Base-by-base conservation (phyloP, 129 eudicot genomes). In the Erigeron canadensis region DNA sequence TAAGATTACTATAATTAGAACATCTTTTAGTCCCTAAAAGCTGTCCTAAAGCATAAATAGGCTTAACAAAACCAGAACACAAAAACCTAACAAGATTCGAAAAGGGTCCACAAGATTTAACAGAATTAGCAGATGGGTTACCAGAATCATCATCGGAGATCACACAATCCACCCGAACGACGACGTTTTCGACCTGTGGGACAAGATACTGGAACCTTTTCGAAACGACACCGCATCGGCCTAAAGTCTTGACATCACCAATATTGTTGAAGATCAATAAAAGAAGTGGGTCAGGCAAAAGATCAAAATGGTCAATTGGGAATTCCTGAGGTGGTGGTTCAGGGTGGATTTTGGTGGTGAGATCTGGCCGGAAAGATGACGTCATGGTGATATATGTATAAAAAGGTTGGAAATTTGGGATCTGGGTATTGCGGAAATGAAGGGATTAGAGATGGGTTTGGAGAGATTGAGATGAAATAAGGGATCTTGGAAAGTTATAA, bases 151-250 rank as follows among this genome's bases (percentile, higher is more conserved):
- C 90, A 56, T 88, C 92, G 82, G 96, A 88, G 70, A 91, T 84
- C 7, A 91, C 97, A 70, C 96, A 91, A 50, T 91, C 97, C 56
- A 91, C 97, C 1, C 90, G 86, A 16, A 91, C 96, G 18, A 88
- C 69, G 69, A 86, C 86, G 71, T 84, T 82, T 17, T 91, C 88
- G 42, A 91, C 97, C 22, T 88, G 90, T 11, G 97, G 97, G 44
- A 91, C 82, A 3, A 91, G 88, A 22, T 75, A 5, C 13, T 86
- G 86, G 50, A 91, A 91, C 8, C 96, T 62, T 22, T 76, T 78
- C 10, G 90, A 84, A 38, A 91, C 96, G 23, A 81, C 79, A 75
- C 78, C 84, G 80, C 96, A 91, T 0, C 92, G 81, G 10, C 97
- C 97, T 15, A 91, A 69, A 28, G 90, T 78, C 23, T 91, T 91